A percentile compares a stretch with the other conserved stretches of the same genome.
These are phyloP conservation scores for Carex pumila DNA, from an alignment of 176 grass and related monocot genomes.

Conservation along the genomic window DNA sequence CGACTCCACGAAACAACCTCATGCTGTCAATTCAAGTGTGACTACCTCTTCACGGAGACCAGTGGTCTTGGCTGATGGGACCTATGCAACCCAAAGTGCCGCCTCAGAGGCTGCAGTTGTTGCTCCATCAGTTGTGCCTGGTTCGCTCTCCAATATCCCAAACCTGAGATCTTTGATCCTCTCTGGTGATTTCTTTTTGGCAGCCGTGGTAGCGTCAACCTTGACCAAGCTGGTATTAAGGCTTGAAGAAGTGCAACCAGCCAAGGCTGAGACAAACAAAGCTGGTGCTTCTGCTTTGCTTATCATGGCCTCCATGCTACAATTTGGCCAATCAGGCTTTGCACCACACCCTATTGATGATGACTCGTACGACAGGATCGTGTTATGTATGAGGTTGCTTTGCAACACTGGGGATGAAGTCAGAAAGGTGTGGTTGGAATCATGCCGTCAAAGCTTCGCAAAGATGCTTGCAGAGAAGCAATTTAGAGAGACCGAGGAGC, in stretches of 20 bases:
- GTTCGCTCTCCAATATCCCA: conserved; percentile 26
- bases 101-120: conserved; percentile 38
- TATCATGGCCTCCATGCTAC: conserved; percentile 12
- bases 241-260: conserved; percentile 14
- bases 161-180: conserved; percentile 19
- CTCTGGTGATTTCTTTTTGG: conserved; percentile 24
- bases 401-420: conserved; percentile 58
- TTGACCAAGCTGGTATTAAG: conserved; percentile 21
- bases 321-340: conserved; percentile 15
- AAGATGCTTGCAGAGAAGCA: conserved; percentile 79
- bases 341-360: neutral
- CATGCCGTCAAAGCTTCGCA: conserved; percentile 51
- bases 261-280: conserved; percentile 10
- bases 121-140: conserved; percentile 29
- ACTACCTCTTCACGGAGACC: conserved; percentile 49
- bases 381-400: conserved; percentile 55
- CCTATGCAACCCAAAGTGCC: conserved; percentile 70
- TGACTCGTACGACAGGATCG: conserved; percentile 47
- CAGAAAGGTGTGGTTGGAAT: conserved; percentile 55
- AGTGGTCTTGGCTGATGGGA: conserved; percentile 54
- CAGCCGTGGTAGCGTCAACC: conserved; percentile 9
- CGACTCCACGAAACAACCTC: conserved; percentile 32
- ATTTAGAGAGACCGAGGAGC: conserved; percentile 63
- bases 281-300: neutral
- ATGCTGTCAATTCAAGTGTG: conserved; percentile 26